Evolutionary conservation across 2,329 filamentous ascomycete genomes (phyloP).

Genomic region (Exophiala lecanii-corni): DNA sequence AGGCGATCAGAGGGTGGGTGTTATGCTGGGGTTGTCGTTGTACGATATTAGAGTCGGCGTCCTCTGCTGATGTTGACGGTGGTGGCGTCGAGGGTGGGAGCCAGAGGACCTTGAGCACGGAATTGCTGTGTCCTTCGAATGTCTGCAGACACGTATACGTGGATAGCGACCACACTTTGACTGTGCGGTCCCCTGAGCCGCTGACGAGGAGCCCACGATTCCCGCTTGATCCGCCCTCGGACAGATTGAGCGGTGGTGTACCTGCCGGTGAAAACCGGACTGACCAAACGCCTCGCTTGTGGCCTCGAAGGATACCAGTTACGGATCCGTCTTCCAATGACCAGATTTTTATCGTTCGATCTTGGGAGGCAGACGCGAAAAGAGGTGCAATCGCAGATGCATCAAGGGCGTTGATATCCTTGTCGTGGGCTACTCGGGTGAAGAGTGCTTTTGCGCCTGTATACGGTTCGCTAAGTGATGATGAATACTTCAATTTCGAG

Average conservation of each 20-base stretch:
- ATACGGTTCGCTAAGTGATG: conserved; percentile 31
- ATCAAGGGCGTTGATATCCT: conserved; percentile 95
- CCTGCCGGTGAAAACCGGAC: conserved; percentile 81
- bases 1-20: conserved; percentile 54
- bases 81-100: conserved; percentile 51
- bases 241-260: conserved; percentile 67
- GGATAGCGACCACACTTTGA: conserved; percentile 88
- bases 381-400: conserved; percentile 68
- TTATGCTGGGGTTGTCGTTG: conserved; percentile 20
- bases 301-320: conserved; percentile 83
- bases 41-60: conserved; percentile 30
- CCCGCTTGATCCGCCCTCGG: conserved; percentile 64
- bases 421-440: conserved; percentile 94
- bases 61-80: conserved; percentile 34
- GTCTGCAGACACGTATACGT: conserved; percentile 92
- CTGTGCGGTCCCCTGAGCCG: conserved; percentile 90
- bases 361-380: conserved; percentile 94
- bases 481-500: conserved; percentile 54
- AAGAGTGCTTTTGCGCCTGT: conserved; percentile 57
- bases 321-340: conserved; percentile 84
- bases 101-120: conserved; percentile 90
- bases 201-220: conserved; percentile 81
- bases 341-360: conserved; percentile 96
- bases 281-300: conserved; percentile 93
- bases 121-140: conserved; percentile 95